A percentile compares a stretch with the other conserved stretches of the same genome.
Conservation (phyloP, 306 rosid species). For the Malus asiatica region DNA sequence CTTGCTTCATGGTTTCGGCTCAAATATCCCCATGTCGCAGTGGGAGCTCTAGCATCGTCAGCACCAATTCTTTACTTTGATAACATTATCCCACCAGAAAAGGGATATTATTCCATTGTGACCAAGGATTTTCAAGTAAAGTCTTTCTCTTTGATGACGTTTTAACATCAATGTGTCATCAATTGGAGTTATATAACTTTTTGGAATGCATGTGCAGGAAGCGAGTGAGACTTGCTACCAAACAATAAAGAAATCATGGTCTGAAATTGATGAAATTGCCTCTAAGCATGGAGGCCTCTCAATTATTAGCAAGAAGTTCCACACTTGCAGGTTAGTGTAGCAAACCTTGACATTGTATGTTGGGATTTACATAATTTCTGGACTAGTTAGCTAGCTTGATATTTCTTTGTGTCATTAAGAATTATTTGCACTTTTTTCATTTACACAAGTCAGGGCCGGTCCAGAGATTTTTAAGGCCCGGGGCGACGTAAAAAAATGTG, state of each 20-base stretch:
- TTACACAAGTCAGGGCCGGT: too few relatives aligned
- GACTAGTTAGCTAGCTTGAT: not conserved
- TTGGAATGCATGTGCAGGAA: constrained; percentile 34
- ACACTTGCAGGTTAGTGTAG: constrained; percentile 29
- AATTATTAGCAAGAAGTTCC: constrained; percentile 42
- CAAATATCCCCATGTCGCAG: constrained; percentile 68
- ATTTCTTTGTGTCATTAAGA: not conserved
- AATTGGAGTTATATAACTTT: too few relatives aligned
- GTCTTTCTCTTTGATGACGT: not conserved
- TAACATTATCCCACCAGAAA: constrained; percentile 29
- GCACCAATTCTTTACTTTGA: constrained; percentile 77
- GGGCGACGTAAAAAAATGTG: too few relatives aligned
- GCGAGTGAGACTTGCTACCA: constrained; percentile 55
- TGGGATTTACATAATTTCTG: not conserved
- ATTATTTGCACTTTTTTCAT: too few relatives aligned
- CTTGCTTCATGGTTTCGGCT: constrained; percentile 79
- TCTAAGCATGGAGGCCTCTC: constrained; percentile 42
- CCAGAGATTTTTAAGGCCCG: too few relatives aligned
- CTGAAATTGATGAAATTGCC: constrained; percentile 48
- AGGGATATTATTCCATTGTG: constrained; percentile 48
- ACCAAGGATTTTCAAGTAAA: constrained; percentile 57
- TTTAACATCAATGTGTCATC: too few relatives aligned
- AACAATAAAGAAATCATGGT: constrained; percentile 53
- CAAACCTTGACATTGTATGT: not conserved
- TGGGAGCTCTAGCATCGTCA: constrained; percentile 79